Percentiles rank a stretch among this genome's conserved stretches.
Evolutionary conservation across 495 filamentous ascomycete genomes (phyloP).

Genomic region (Lentithecium fluviatile): DNA sequence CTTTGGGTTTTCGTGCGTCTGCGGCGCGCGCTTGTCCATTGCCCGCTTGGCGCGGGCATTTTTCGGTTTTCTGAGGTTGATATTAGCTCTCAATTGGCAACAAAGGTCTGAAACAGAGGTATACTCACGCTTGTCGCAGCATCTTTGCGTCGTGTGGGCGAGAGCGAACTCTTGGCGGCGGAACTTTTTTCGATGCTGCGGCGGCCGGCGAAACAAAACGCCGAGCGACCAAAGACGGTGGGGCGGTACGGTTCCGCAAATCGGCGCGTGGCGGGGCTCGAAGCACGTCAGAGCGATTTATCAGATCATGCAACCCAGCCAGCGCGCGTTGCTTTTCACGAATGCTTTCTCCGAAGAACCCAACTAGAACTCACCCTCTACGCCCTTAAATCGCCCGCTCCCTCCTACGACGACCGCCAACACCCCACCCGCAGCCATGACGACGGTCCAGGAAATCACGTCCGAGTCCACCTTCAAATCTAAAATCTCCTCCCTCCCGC

Average conservation of each 20-base stretch:
- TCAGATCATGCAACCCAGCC: slow-evolving; percentile 9
- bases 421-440: slow-evolving; percentile 18
- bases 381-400: background rate
- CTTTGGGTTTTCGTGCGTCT: slow-evolving; percentile 82
- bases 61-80: slow-evolving; percentile 69
- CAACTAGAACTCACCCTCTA: background rate
- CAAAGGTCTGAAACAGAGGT: background rate
- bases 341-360: background rate
- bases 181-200: slow-evolving; percentile 6
- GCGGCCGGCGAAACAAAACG: slow-evolving; percentile 10
- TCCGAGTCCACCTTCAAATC: slow-evolving; percentile 65
- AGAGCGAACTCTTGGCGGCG: slow-evolving; percentile 1
- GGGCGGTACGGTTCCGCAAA: background rate
- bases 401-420: slow-evolving; percentile 7
- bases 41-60: slow-evolving; percentile 92
- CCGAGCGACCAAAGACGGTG: background rate
- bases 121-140: slow-evolving; percentile 52
- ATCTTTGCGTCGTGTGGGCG: slow-evolving; percentile 34
- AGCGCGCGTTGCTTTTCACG: slow-evolving; percentile 5
- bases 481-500: slow-evolving; percentile 61
- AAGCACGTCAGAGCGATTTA: slow-evolving; percentile 26
- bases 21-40: slow-evolving; percentile 87
- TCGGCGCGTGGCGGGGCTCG: slow-evolving; percentile 13
- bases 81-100: slow-evolving; percentile 20
- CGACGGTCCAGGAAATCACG: slow-evolving; percentile 67